Evolutionary conservation across 441 rosid species (phyloP).

Genomic region (Rhodomyrtus psidioides): DNA sequence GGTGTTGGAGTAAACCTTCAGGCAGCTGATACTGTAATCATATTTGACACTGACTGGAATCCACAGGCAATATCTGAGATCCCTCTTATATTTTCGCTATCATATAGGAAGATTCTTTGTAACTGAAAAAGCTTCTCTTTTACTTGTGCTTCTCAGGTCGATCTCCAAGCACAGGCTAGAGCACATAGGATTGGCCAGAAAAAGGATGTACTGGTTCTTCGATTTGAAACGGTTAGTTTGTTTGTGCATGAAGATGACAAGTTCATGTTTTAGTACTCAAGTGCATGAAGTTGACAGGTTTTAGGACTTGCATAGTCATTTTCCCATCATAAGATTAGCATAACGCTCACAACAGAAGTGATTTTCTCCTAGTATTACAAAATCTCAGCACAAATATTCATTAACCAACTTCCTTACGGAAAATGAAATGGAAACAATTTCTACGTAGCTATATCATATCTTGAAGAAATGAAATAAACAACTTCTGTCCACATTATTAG

Average conservation of each 20-base stretch:
- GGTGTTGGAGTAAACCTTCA: conserved; percentile 98
- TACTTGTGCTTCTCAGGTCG: conserved; percentile 44
- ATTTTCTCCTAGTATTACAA: background rate
- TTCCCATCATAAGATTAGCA: background rate
- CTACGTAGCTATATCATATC: background rate
- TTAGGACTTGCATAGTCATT: background rate
- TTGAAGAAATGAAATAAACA: background rate
- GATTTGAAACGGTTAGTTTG: conserved; percentile 77
- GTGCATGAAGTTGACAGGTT: background rate
- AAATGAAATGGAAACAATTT: background rate
- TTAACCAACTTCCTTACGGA: background rate
- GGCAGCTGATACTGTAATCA: conserved; percentile 93
- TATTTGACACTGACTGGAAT: conserved; percentile 97
- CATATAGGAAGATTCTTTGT: background rate
- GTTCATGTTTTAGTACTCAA: background rate
- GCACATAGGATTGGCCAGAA: conserved; percentile 98
- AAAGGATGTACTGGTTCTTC: conserved; percentile 92
- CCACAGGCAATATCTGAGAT: conserved; percentile 56
- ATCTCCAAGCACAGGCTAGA: conserved; percentile 97
- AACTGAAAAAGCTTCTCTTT: conserved; percentile 3
- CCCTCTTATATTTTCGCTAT: background rate
- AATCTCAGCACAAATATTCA: background rate
- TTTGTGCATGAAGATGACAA: background rate
- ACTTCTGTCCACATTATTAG: background rate
- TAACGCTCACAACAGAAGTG: background rate